Evolutionary conservation across 768 basidiomycete genomes (phyloP).

Genomic region (Mrakia gelida): DNA sequence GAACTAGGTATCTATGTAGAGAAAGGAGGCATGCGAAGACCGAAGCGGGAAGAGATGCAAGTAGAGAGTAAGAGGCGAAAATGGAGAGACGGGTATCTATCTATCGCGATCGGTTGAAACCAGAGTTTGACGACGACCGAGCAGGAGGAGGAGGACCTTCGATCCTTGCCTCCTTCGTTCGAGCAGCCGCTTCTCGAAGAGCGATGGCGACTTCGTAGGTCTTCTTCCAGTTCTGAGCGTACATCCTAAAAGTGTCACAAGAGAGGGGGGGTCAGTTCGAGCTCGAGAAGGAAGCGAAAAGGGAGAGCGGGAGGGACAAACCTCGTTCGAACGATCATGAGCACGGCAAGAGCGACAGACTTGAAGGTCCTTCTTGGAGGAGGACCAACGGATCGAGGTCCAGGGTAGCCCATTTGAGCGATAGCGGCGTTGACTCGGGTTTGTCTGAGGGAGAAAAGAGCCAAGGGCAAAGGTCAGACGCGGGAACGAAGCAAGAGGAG

Average conservation of each 20-base stretch:
- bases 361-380: slow-evolving; percentile 55
- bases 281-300: neutral
- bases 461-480: slow-evolving; percentile 50
- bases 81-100: no score
- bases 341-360: slow-evolving; percentile 54
- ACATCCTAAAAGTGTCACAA: slow-evolving; percentile 6
- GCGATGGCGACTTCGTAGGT: slow-evolving; percentile 18
- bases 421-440: slow-evolving; percentile 54
- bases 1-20: neutral
- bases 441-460: slow-evolving; percentile 7
- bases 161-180: slow-evolving; percentile 14
- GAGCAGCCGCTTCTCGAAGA: slow-evolving; percentile 20
- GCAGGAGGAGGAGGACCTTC: neutral
- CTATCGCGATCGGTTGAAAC: neutral
- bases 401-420: slow-evolving; percentile 67
- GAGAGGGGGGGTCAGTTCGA: no score
- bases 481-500: slow-evolving; percentile 32
- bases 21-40: neutral
- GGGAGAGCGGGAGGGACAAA: slow-evolving; percentile 40
- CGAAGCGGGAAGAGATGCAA: neutral
- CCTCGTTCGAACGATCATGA: slow-evolving; percentile 65
- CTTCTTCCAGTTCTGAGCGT: slow-evolving; percentile 19
- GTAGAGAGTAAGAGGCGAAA: neutral
- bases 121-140: no score
- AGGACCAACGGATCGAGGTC: slow-evolving; percentile 41